Percentiles rank a stretch among this genome's conserved stretches.
These are phyloP conservation scores for Extremus antarcticus DNA, from an alignment of 495 filamentous ascomycete species.

Conservation along the genomic window DNA sequence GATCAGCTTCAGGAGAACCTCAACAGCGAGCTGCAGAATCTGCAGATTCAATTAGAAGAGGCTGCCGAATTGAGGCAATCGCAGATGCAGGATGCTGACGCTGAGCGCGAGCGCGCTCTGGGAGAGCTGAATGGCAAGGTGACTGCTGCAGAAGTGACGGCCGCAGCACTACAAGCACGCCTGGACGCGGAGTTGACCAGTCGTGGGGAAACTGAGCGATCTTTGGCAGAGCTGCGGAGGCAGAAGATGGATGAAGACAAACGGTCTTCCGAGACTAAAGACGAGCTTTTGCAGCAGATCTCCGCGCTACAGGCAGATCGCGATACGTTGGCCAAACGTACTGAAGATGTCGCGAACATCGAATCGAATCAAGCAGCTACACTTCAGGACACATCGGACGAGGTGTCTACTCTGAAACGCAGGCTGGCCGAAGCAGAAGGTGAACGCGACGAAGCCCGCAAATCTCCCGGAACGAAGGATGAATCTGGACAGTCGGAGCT, in stretches of 20 bases:
- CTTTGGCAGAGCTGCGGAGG: slow-evolving; percentile 4
- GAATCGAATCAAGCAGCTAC: no score
- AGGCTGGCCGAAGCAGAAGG: slow-evolving; percentile 4
- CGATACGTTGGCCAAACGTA: background rate
- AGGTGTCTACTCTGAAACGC: slow-evolving; percentile 3
- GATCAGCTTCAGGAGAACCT: background rate
- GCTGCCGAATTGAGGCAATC: background rate
- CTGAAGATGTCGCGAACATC: background rate
- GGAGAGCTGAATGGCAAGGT: background rate
- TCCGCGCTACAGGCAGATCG: slow-evolving; percentile 1
- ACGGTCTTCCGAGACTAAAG: background rate
- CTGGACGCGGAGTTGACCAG: slow-evolving; percentile 7
- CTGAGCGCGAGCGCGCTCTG: background rate
- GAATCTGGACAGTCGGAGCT: slow-evolving; percentile 12
- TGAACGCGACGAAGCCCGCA: slow-evolving; percentile 7
- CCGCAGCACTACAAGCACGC: slow-evolving; percentile 2
- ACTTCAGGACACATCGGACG: background rate
- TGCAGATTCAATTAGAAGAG: background rate
- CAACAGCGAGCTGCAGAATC: background rate
- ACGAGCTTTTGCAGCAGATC: background rate
- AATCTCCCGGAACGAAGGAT: slow-evolving; percentile 2
- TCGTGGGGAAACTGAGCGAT: slow-evolving; percentile 7
- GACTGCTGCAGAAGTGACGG: background rate
- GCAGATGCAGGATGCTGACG: background rate
- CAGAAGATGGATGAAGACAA: slow-evolving; percentile 5